Conservation (phyloP, 1,284 basidiomycete genomes). For the Anthracocystis panici-leucophaei region DNA sequence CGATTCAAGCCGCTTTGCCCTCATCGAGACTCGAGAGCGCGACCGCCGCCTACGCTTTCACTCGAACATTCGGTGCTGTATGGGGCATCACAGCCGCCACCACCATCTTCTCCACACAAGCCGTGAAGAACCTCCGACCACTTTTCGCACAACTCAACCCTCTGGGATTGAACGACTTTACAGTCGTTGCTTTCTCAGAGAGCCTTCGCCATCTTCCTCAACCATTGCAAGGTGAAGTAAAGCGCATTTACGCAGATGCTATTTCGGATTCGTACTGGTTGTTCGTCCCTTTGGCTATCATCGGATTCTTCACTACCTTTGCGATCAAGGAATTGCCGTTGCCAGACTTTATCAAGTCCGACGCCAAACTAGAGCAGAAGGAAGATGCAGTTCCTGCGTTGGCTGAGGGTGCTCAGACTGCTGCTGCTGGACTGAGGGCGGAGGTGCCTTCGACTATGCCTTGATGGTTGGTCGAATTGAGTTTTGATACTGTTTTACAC, state of each 20-base stretch:
- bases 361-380: constrained; percentile 23
- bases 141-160: constrained; percentile 26
- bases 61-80: constrained; percentile 48
- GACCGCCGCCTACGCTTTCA: constrained; percentile 51
- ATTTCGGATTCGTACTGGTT: constrained; percentile 27
- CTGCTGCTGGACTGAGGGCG: neutral
- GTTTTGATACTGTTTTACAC: neutral
- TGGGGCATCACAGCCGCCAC: constrained; percentile 55
- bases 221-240: constrained; percentile 14
- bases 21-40: constrained; percentile 38
- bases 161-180: constrained; percentile 38
- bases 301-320: constrained; percentile 32
- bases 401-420: neutral
- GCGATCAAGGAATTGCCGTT: constrained; percentile 41
- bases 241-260: constrained; percentile 27
- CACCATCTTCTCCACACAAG: constrained; percentile 46
- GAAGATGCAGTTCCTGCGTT: constrained; percentile 13
- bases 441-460: constrained; percentile 23
- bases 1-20: constrained; percentile 48
- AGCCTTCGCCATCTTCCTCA: constrained; percentile 22
- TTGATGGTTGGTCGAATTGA: neutral
- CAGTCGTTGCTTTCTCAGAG: constrained; percentile 34
- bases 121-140: constrained; percentile 15
- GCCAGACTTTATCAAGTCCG: constrained; percentile 40
- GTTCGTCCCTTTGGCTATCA: constrained; percentile 34